phyloP scores from a whole-genome alignment of 495 filamentous ascomycete species.

The Articulospora tetracladia region DNA sequence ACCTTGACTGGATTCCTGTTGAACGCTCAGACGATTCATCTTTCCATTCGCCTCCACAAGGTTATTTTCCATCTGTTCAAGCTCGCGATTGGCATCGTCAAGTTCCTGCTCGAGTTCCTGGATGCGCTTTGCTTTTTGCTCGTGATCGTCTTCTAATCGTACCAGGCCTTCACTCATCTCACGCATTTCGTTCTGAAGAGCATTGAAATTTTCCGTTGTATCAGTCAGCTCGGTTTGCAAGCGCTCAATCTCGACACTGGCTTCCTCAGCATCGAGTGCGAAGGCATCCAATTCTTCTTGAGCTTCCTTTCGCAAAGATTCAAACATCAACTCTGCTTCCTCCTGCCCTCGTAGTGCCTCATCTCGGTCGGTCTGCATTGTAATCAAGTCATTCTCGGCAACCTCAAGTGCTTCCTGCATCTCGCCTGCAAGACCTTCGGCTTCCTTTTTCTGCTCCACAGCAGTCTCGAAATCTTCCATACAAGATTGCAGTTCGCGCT shows the following conservation, averaged over 20 bases:
- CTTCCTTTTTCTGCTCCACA: slow-evolving; percentile 52
- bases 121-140: slow-evolving; percentile 55
- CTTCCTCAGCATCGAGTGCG: slow-evolving; percentile 72
- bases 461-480: slow-evolving; percentile 62
- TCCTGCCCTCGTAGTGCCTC: slow-evolving; percentile 75
- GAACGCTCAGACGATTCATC: slow-evolving; percentile 77
- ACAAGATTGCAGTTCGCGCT: slow-evolving; percentile 66
- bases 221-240: slow-evolving; percentile 64
- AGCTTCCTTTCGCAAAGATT: slow-evolving; percentile 73
- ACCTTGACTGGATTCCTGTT: slow-evolving; percentile 85
- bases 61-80: slow-evolving; percentile 70
- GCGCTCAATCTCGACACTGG: slow-evolving; percentile 67
- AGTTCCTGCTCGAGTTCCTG: slow-evolving; percentile 73
- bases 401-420: slow-evolving; percentile 75
- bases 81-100: slow-evolving; percentile 68
- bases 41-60: slow-evolving; percentile 80
- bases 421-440: slow-evolving; percentile 53
- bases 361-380: slow-evolving; percentile 81
- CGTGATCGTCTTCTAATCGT: slow-evolving; percentile 81
- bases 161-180: slow-evolving; percentile 81
- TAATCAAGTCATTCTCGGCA: slow-evolving; percentile 73
- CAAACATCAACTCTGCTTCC: slow-evolving; percentile 75
- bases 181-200: slow-evolving; percentile 86
- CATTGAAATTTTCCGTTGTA: slow-evolving; percentile 76
- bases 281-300: slow-evolving; percentile 80